Evolutionary conservation across 768 basidiomycete genomes (phyloP).

Genomic region (Calocera viscosa): DNA sequence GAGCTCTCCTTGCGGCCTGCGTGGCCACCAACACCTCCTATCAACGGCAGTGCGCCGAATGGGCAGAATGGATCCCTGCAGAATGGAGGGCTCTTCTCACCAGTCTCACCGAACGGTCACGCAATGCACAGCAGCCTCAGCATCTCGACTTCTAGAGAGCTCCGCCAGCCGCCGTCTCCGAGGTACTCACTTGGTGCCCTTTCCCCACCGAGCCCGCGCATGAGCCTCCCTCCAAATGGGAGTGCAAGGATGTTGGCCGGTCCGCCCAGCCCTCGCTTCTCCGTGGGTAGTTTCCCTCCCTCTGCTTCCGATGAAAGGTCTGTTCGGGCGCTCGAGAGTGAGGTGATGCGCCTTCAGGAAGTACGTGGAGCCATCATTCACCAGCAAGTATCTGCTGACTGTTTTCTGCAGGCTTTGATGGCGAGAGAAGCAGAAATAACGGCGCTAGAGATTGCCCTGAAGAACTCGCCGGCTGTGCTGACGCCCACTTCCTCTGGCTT

Average conservation of each 20-base stretch:
- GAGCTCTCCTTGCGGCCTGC: slow-evolving; percentile 36
- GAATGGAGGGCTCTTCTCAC: slow-evolving; percentile 55
- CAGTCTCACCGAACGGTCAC: slow-evolving; percentile 50
- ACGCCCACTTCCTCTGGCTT: slow-evolving; percentile 22
- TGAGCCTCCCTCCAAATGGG: slow-evolving; percentile 11
- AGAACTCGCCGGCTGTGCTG: slow-evolving; percentile 19
- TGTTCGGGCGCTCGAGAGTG: slow-evolving; percentile 74
- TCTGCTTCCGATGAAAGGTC: slow-evolving; percentile 48
- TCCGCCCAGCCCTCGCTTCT: not conserved
- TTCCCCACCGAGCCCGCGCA: slow-evolving; percentile 13
- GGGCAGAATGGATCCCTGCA: not conserved
- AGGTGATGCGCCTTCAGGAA: slow-evolving; percentile 90
- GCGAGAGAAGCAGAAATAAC: slow-evolving; percentile 87
- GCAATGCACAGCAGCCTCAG: not conserved
- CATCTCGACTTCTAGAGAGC: not conserved
- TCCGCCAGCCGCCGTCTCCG: not conserved
- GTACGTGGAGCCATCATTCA: slow-evolving; percentile 16
- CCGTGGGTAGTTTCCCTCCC: not conserved
- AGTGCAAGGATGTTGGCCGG: not conserved
- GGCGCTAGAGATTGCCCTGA: slow-evolving; percentile 47
- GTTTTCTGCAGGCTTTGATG: slow-evolving; percentile 45
- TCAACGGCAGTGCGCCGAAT: slow-evolving; percentile 10
- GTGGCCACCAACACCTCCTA: slow-evolving; percentile 25
- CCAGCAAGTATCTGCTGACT: not conserved
- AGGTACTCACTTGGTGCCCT: slow-evolving; percentile 14